A percentile compares a stretch with the other conserved stretches of the same genome.
phyloP scores from a whole-genome alignment of 305 asterid species.

The Fraxinus xanthoxyloides region DNA sequence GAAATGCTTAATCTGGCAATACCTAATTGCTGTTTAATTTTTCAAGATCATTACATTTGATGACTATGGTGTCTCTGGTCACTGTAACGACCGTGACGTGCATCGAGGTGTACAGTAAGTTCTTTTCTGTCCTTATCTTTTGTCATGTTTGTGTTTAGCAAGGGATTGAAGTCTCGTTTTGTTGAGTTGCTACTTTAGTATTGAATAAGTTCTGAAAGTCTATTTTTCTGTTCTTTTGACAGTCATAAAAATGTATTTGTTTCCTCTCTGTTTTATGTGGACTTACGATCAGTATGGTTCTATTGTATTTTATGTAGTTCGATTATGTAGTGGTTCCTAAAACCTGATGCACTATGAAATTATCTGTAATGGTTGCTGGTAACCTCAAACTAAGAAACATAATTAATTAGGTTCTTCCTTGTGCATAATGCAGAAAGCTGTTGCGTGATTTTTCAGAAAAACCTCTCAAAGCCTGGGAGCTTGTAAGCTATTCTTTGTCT shows the following conservation, averaged over 20 bases:
- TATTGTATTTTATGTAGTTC: not conserved
- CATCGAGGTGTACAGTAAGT: slow-evolving; percentile 76
- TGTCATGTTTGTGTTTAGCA: not conserved
- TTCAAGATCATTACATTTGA: slow-evolving; percentile 81
- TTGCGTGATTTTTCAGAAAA: slow-evolving; percentile 34
- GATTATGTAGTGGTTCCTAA: not conserved
- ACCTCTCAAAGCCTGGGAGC: slow-evolving; percentile 76
- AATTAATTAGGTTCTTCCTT: slow-evolving; percentile 13
- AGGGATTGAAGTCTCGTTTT: not conserved
- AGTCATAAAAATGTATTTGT: not conserved
- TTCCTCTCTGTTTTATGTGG: not conserved
- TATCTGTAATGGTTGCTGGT: slow-evolving; percentile 12
- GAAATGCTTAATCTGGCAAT: not conserved
- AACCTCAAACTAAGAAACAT: not conserved
- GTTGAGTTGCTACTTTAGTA: not conserved
- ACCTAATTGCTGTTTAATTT: not conserved
- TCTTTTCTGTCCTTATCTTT: slow-evolving; percentile 8
- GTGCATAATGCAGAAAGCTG: slow-evolving; percentile 45
- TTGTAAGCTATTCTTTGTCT: slow-evolving; percentile 48
- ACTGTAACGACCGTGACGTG: slow-evolving; percentile 84
- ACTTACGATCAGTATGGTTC: not conserved
- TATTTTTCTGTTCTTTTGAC: not conserved
- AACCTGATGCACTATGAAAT: not conserved
- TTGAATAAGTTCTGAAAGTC: not conserved
- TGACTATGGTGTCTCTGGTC: slow-evolving; percentile 82